These are phyloP conservation scores for Exophiala bonariae DNA, from an alignment of 2,329 filamentous ascomycete species.

Conservation along the genomic window DNA sequence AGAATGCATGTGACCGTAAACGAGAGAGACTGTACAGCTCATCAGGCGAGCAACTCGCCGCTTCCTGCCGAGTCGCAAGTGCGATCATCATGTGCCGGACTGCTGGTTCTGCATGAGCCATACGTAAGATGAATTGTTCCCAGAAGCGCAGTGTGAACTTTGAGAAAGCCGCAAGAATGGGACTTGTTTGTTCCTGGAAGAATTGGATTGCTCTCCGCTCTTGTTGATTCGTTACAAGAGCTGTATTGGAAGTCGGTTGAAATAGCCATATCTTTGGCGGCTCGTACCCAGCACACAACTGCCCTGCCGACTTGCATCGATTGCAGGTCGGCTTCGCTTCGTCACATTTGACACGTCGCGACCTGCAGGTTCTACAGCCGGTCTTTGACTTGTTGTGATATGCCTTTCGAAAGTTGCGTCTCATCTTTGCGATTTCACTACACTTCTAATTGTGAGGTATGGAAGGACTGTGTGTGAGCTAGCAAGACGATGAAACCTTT, in stretches of 20 bases:
- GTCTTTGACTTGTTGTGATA: slow-evolving; percentile 26
- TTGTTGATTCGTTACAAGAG: background rate
- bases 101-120: slow-evolving; percentile 1
- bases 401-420: background rate
- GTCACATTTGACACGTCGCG: slow-evolving; percentile 38
- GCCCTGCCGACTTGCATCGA: background rate
- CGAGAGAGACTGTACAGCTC: background rate
- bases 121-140: background rate
- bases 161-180: slow-evolving; percentile 2
- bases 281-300: background rate
- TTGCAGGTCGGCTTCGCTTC: slow-evolving; percentile 43
- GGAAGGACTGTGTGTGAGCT: no score
- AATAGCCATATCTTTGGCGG: background rate
- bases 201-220: slow-evolving; percentile 2
- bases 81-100: slow-evolving; percentile 6
- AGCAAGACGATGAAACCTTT: no score
- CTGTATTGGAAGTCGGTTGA: no score
- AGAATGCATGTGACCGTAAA: background rate
- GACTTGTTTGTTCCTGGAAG: slow-evolving; percentile 3
- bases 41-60: slow-evolving; percentile 1
- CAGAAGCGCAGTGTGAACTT: slow-evolving; percentile 2
- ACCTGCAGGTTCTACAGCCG: slow-evolving; percentile 33
- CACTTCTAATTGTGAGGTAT: no score
- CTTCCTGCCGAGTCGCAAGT: slow-evolving; percentile 4
- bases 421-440: no score